Evolutionary conservation across 169 alveolate species (phyloP), one percentile per base, ranked within the genome.

Genomic region (Plasmodium blacklocki): DNA sequence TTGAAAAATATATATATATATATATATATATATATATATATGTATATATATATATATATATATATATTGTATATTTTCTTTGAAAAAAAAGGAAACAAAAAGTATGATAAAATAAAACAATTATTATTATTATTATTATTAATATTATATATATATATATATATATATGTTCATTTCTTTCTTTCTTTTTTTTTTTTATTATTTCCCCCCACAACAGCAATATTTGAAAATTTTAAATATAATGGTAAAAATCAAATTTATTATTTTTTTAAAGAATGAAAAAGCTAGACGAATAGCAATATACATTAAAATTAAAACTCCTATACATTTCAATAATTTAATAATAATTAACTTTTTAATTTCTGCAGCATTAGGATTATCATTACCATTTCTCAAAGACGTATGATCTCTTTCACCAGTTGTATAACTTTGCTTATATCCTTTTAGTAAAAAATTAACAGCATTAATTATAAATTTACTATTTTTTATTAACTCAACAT

Each of bases 151-250:
- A 39, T 39, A 39, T 39, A 39, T 39, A 39, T 39, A 39, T 39
- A 5, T 39, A 39, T 32, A 32, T 32, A 5, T 39, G 2, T 26
- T 2, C 2, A 26, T 26, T 43, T 29, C n/a, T n/a, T n/a, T n/a
- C n/a, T n/a, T n/a, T n/a, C n/a, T 14, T 32, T 8, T 47, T 8
- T 39, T 47, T 71, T n/a, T 12, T 23, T 21, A 1, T 15, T 52
- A 60, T 29, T 52, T 45, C 47, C 91, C 91, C 12, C 91, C 91
- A 47, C 91, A 83, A 62, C 91, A 83, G 62, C 91, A 83, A 47
- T 4, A 73, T 62, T 68, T 83, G 29, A 83, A 19, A 67, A 68
- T 83, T 70, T 83, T 83, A 49, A 67, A 67, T 45, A 83, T 32
- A 45, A 67, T 6, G 15, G 43, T 12, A 29, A 83, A 43, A 23